Evolutionary conservation across 805 yeast species (phyloP).

Genomic region (Wickerhamomyces subpelliculosus): DNA sequence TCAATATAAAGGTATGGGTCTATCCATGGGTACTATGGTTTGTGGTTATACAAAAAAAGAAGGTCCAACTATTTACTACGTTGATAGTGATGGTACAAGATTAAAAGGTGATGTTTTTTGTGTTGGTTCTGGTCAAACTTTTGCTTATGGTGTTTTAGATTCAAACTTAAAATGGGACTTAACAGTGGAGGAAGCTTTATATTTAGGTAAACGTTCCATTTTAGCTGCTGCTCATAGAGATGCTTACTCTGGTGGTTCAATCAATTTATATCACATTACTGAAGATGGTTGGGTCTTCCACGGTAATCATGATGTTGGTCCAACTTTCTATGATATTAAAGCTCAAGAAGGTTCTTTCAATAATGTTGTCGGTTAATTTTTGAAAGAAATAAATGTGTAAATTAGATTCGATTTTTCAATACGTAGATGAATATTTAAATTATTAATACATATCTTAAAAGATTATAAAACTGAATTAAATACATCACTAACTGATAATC

Average conservation of each 20-base stretch:
- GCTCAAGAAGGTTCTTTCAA: slow-evolving; percentile 79
- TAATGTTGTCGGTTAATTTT: slow-evolving; percentile 42
- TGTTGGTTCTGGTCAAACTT: slow-evolving; percentile 99
- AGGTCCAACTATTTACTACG: slow-evolving; percentile 93
- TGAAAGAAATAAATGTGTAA: background rate
- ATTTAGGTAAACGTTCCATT: slow-evolving; percentile 90
- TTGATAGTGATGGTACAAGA: slow-evolving; percentile 95
- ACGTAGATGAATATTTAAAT: background rate
- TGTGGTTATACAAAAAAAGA: slow-evolving; percentile 95
- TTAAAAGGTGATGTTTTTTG: slow-evolving; percentile 91
- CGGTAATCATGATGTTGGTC: slow-evolving; percentile 88
- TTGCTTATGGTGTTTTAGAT: slow-evolving; percentile 97
- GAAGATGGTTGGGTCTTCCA: slow-evolving; percentile 94
- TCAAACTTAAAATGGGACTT: slow-evolving; percentile 90
- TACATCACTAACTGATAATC: background rate
- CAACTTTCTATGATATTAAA: slow-evolving; percentile 81
- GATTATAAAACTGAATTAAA: background rate
- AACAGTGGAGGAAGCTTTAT: slow-evolving; percentile 86
- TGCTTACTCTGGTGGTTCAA: slow-evolving; percentile 96
- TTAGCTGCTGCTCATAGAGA: slow-evolving; percentile 98
- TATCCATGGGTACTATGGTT: slow-evolving; percentile 98
- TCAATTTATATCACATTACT: slow-evolving; percentile 87
- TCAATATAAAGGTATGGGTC: slow-evolving; percentile 95
- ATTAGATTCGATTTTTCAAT: background rate
- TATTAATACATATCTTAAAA: background rate